Conservation (phyloP, 1,284 basidiomycete genomes). For the Stereum hirsutum region DNA sequence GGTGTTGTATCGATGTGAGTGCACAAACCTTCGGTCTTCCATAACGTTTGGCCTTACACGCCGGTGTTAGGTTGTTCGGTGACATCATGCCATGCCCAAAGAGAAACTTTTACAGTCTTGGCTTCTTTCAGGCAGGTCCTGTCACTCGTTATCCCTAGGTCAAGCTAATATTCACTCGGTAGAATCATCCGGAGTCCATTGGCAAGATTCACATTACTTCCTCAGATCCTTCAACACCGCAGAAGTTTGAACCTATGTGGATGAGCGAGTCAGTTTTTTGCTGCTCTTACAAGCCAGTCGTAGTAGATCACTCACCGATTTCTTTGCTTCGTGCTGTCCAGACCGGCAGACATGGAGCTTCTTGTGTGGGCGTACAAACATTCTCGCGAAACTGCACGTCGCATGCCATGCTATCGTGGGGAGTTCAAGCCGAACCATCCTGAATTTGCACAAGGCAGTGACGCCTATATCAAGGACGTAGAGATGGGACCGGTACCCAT, state of each 20-base stretch:
- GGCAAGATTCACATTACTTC: neutral
- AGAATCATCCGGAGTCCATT: neutral
- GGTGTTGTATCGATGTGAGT: neutral
- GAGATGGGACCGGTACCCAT: slow-evolving; percentile 29
- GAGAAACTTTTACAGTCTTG: neutral
- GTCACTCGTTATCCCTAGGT: neutral
- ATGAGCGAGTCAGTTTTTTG: slow-evolving; percentile 4
- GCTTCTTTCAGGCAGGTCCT: neutral
- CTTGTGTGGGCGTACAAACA: no score
- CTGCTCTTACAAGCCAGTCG: neutral
- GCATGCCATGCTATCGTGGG: no score
- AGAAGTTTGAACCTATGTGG: slow-evolving; percentile 1
- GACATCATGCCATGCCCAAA: neutral
- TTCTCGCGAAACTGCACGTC: no score
- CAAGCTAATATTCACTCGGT: neutral
- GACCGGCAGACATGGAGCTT: no score
- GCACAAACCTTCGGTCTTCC: no score
- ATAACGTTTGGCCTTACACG: no score
- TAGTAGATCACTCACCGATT: neutral
- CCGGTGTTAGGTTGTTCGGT: neutral
- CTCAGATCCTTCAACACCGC: neutral
- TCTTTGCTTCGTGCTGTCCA: slow-evolving; percentile 15
- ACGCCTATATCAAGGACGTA: no score
- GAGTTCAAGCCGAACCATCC: no score
- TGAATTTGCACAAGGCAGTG: no score